Percentiles rank a stretch among this genome's conserved stretches.
Evolutionary conservation across 495 filamentous ascomycete species (phyloP).

Genomic region (Penicillium robsamsonii): DNA sequence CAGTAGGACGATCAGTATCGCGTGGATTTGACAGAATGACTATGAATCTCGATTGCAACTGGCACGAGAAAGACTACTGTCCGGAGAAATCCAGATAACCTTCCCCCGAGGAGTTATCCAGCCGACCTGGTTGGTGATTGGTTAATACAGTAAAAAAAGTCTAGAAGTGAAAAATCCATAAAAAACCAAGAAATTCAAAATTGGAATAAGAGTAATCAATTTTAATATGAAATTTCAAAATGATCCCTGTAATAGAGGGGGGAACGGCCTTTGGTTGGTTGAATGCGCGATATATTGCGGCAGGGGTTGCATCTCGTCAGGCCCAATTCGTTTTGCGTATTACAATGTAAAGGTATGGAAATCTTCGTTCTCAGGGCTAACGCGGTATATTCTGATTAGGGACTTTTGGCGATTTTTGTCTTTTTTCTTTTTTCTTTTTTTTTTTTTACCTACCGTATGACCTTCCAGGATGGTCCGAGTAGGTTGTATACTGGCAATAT

Average conservation of each 20-base stretch:
- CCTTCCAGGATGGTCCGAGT: background rate
- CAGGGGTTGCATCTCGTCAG: conserved; percentile 30
- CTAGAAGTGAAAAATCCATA: conserved; percentile 7
- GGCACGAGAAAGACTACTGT: conserved; percentile 26
- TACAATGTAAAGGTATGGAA: conserved; percentile 24
- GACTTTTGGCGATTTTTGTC: conserved; percentile 1
- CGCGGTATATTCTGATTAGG: conserved; percentile 14
- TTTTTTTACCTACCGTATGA: background rate
- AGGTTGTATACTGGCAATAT: conserved; percentile 9
- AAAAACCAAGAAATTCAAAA: conserved; percentile 4
- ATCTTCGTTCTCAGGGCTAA: conserved; percentile 15
- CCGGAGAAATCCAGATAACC: conserved; percentile 34
- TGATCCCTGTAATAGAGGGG: conserved; percentile 22
- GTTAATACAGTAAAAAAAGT: background rate
- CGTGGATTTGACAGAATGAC: conserved; percentile 25
- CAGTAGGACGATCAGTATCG: conserved; percentile 21
- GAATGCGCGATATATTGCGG: conserved; percentile 26
- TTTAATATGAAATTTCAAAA: conserved; percentile 17
- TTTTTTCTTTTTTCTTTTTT: conserved; percentile 12
- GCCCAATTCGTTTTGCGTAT: conserved; percentile 23
- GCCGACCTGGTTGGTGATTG: conserved; percentile 24
- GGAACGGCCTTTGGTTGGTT: conserved; percentile 33
- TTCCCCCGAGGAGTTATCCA: conserved; percentile 20
- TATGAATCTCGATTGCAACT: conserved; percentile 33
- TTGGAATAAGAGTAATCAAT: conserved; percentile 5